These are phyloP conservation scores for Epichloe bromicola DNA, from an alignment of 2,329 filamentous ascomycete species.

Conservation along the genomic window DNA sequence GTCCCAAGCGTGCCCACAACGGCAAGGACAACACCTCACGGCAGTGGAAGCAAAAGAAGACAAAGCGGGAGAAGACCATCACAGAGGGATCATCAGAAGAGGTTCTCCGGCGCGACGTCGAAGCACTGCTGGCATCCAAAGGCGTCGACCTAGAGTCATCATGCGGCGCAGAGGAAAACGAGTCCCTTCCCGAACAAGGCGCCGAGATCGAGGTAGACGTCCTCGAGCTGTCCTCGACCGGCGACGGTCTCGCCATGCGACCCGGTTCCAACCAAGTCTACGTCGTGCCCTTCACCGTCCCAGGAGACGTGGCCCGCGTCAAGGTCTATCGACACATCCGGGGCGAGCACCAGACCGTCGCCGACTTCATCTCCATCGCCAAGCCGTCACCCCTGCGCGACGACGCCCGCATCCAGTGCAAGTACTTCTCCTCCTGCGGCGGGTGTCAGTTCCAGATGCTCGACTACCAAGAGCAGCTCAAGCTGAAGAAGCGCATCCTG, in stretches of 20 bases:
- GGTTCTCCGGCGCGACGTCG: slow-evolving; percentile 51
- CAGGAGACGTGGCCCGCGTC: slow-evolving; percentile 67
- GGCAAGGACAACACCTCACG: slow-evolving; percentile 2
- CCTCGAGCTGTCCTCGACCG: slow-evolving; percentile 72
- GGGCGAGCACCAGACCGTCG: slow-evolving; percentile 54
- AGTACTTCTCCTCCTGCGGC: slow-evolving; percentile 77
- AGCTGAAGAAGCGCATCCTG: slow-evolving; percentile 72
- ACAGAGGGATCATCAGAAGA: slow-evolving; percentile 53
- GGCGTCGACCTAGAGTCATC: slow-evolving; percentile 8
- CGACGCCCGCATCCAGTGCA: slow-evolving; percentile 63
- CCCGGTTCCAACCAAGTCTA: slow-evolving; percentile 55
- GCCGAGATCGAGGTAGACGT: slow-evolving; percentile 76
- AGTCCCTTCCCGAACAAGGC: slow-evolving; percentile 48
- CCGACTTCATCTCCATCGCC: slow-evolving; percentile 71
- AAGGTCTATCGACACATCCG: slow-evolving; percentile 64
- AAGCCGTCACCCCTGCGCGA: slow-evolving; percentile 65
- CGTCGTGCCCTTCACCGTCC: slow-evolving; percentile 76
- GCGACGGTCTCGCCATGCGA: slow-evolving; percentile 74
- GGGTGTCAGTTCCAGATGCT: slow-evolving; percentile 99
- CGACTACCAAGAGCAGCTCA: slow-evolving; percentile 72
- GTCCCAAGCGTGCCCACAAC: slow-evolving; percentile 3
- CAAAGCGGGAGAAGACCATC: slow-evolving; percentile 45
- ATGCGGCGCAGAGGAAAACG: slow-evolving; percentile 13
- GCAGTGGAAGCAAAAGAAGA: slow-evolving; percentile 33
- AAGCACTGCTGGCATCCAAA: slow-evolving; percentile 36